A percentile compares a stretch with the other conserved stretches of the same genome.
These are phyloP conservation scores for Boletus holoroseus DNA, from an alignment of 1,284 basidiomycete species.

Conservation along the genomic window DNA sequence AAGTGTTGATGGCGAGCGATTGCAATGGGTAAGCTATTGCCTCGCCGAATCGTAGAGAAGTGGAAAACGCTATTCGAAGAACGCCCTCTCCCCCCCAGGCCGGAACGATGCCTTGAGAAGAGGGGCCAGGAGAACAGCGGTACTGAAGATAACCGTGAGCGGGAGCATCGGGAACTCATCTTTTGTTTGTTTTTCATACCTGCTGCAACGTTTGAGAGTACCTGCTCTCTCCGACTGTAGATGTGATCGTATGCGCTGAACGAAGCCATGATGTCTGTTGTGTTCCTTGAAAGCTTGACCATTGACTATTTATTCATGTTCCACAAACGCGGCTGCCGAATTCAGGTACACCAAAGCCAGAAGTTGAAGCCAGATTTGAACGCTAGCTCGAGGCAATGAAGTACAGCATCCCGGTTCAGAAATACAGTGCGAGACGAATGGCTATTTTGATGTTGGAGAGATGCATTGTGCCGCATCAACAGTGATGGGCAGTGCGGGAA, in stretches of 20 bases:
- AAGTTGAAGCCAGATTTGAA: background rate
- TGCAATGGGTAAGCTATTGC: slow-evolving; percentile 9
- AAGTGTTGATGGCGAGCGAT: slow-evolving; percentile 15
- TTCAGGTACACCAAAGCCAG: background rate
- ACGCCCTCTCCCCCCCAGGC: slow-evolving; percentile 30
- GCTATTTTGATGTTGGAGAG: too few species aligned
- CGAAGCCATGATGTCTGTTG: background rate
- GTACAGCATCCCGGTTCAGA: background rate
- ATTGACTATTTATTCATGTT: background rate
- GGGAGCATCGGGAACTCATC: too few species aligned
- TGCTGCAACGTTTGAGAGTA: background rate
- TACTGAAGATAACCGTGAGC: background rate
- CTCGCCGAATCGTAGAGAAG: slow-evolving; percentile 11
- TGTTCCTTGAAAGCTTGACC: background rate
- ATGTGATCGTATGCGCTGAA: background rate
- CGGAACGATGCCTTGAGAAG: background rate
- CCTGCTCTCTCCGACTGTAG: background rate
- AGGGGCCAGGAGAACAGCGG: background rate
- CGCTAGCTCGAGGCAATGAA: background rate
- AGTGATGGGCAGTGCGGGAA: background rate
- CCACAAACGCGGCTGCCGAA: background rate
- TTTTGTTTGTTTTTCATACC: background rate
- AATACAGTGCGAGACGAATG: too few species aligned
- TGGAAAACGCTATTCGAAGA: slow-evolving; percentile 7
- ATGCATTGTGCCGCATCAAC: too few species aligned